Conservation (phyloP, 306 rosid genomes). For the Quillaja saponaria region DNA sequence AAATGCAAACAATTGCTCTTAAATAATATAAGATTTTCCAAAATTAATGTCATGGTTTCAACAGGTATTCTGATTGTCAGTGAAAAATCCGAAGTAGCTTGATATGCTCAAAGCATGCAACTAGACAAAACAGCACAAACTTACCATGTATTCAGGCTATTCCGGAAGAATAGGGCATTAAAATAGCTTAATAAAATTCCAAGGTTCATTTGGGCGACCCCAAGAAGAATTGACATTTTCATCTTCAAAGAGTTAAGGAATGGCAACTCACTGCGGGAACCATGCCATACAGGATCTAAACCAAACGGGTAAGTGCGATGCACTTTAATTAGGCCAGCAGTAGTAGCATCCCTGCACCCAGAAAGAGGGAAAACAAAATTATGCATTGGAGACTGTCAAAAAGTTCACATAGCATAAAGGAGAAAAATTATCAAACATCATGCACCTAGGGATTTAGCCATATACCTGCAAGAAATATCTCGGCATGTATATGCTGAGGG, state of each 20-base stretch:
- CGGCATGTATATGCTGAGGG: conserved; percentile 73
- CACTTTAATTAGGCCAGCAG: conserved; percentile 78
- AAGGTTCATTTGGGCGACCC: conserved; percentile 97
- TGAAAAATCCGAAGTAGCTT: neutral
- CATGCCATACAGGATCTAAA: conserved; percentile 98
- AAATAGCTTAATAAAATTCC: conserved; percentile 85
- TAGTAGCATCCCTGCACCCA: conserved; percentile 69
- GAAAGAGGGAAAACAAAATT: neutral
- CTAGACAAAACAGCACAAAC: conserved; percentile 25
- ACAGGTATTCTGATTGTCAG: neutral
- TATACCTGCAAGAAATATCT: conserved; percentile 70
- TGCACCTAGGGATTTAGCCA: conserved; percentile 15
- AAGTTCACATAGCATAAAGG: conserved; percentile 83
- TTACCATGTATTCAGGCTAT: conserved; percentile 75
- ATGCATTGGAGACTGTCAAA: conserved; percentile 38
- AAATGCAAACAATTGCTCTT: conserved; percentile 20
- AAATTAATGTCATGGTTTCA: conserved; percentile 9
- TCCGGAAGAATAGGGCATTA: conserved; percentile 76
- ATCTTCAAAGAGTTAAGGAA: conserved; percentile 95
- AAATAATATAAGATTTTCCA: neutral
- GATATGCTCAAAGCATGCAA: conserved; percentile 8
- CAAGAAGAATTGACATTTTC: conserved; percentile 97
- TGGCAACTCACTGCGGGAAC: conserved; percentile 89
- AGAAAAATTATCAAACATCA: conserved; percentile 52
- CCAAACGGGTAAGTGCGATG: conserved; percentile 89